These are phyloP conservation scores for Aspergillus uvarum DNA, from an alignment of 2,329 filamentous ascomycete genomes.

Conservation along the genomic window DNA sequence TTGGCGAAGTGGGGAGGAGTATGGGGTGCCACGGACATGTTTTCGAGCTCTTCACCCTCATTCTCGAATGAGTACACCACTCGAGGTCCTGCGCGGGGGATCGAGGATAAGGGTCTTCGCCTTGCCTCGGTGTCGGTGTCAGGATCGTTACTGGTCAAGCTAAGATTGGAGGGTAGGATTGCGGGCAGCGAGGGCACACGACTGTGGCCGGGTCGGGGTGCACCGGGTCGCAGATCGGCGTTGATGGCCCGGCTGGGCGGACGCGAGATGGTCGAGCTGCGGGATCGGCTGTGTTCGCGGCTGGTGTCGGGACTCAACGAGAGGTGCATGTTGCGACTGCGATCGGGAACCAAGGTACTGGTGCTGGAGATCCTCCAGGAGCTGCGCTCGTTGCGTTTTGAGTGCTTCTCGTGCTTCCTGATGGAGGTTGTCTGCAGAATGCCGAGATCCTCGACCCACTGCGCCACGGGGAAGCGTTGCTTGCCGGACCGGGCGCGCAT, in stretches of 20 bases:
- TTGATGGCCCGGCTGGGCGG: background rate
- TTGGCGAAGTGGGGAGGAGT: background rate
- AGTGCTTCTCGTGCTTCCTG: slow-evolving; percentile 51
- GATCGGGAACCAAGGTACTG: background rate
- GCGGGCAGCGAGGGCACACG: background rate
- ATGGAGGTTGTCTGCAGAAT: slow-evolving; percentile 61
- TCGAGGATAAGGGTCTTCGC: background rate
- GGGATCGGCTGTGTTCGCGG: slow-evolving; percentile 3
- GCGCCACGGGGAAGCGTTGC: slow-evolving; percentile 65
- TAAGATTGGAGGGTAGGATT: background rate
- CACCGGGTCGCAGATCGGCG: background rate
- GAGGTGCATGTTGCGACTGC: background rate
- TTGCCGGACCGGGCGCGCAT: slow-evolving; percentile 65
- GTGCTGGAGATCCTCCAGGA: slow-evolving; percentile 37
- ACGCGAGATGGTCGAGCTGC: background rate
- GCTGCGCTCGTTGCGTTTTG: slow-evolving; percentile 27
- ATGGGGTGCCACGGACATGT: background rate
- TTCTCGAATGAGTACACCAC: background rate
- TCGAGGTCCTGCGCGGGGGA: background rate
- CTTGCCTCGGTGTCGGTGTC: background rate
- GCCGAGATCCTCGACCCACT: slow-evolving; percentile 65
- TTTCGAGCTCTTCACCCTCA: background rate
- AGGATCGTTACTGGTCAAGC: background rate
- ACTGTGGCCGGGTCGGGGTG: background rate
- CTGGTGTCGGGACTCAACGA: slow-evolving; percentile 1